Percentiles rank a stretch among this genome's conserved stretches.
Conservation (phyloP, 2,329 filamentous ascomycete genomes). For the Epichloe scottii region DNA sequence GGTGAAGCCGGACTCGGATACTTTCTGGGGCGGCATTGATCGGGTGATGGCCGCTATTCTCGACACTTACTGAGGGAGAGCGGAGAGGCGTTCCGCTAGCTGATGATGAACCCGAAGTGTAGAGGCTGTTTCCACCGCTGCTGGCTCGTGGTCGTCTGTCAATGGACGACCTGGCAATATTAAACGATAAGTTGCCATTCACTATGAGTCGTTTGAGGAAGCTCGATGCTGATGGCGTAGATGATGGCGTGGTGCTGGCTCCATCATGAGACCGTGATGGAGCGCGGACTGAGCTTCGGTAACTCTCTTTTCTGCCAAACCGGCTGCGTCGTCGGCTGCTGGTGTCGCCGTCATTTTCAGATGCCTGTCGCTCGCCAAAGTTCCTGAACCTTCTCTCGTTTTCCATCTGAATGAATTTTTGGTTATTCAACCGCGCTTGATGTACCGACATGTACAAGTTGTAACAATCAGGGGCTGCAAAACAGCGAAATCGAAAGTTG, state of each 20-base stretch:
- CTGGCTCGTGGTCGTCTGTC: constrained; percentile 39
- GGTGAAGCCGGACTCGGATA: constrained; percentile 76
- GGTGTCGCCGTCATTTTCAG: constrained; percentile 33
- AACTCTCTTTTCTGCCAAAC: constrained; percentile 53
- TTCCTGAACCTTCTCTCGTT: constrained; percentile 58
- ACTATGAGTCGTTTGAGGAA: constrained; percentile 69
- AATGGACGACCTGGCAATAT: constrained; percentile 69
- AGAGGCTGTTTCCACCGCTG: constrained; percentile 44
- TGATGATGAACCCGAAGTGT: constrained; percentile 46
- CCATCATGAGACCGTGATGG: constrained; percentile 60
- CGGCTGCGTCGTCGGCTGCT: constrained; percentile 39
- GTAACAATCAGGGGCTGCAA: constrained; percentile 64
- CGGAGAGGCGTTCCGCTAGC: constrained; percentile 36
- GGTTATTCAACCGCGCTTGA: constrained; percentile 79
- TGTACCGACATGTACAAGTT: constrained; percentile 79
- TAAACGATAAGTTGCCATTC: constrained; percentile 60
- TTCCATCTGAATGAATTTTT: constrained; percentile 63
- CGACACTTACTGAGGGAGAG: constrained; percentile 45
- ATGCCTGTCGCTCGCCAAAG: constrained; percentile 47
- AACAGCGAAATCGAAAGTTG: constrained; percentile 85
- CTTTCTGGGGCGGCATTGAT: constrained; percentile 54
- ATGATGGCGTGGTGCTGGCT: constrained; percentile 49
- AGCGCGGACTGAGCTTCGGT: constrained; percentile 48
- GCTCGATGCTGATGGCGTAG: constrained; percentile 57
- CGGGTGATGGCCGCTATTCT: constrained; percentile 37